Evolutionary conservation across 805 yeast genomes (phyloP).

Genomic region (Myxozyma geophila): DNA sequence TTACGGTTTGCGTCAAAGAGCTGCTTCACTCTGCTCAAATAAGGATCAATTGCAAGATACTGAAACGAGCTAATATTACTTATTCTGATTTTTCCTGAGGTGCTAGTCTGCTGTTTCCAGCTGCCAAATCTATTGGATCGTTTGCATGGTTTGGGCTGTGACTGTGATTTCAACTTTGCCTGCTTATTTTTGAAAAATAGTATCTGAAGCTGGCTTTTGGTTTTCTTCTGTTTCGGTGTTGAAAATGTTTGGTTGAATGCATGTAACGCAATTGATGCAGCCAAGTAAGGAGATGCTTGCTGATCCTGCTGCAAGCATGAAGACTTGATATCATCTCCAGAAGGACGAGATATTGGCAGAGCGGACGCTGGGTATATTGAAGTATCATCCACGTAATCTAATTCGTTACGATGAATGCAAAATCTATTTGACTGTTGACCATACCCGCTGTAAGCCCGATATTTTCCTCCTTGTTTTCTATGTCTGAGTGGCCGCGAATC

Average conservation of each 20-base stretch:
- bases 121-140: conserved; percentile 11
- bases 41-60: conserved; percentile 13
- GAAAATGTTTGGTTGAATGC: conserved; percentile 1
- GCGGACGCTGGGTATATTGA: background rate
- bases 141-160: background rate
- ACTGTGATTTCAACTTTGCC: background rate
- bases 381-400: no score
- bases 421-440: no score
- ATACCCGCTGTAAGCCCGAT: no score
- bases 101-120: background rate
- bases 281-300: background rate
- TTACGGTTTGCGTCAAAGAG: conserved; percentile 19
- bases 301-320: background rate
- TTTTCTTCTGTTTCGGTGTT: background rate
- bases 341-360: background rate
- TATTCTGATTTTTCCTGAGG: background rate
- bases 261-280: background rate
- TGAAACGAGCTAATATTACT: background rate
- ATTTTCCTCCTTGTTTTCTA: no score
- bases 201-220: background rate
- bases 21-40: conserved; percentile 20
- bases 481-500: no score
- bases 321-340: background rate
- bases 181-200: background rate
- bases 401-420: no score